Evolutionary conservation across 2,329 filamentous ascomycete species (phyloP), one percentile per base, ranked within the genome.

Genomic region (Botryotinia narcissicola): DNA sequence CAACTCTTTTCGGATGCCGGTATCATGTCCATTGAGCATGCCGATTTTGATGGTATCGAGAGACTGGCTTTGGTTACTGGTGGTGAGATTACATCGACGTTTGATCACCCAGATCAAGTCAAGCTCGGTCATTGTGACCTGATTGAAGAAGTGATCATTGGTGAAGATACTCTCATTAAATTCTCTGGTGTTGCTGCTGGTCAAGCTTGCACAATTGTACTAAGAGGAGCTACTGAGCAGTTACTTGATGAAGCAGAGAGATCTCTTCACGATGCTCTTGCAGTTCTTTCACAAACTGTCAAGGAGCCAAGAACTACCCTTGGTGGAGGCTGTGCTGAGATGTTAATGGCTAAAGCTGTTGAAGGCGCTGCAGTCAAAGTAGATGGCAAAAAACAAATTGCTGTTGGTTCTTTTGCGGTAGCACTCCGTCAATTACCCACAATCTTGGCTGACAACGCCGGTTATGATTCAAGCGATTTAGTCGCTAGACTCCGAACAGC

Each of bases 331-430:
- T 98, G 94, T 81, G 95, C 95, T 7, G 96, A 99, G 88, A 98
- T 98, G 95, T 86, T 97, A 78, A 99, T 99, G 96, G 93, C 95
- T 77, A 97, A 98, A 87, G 96, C 96, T 12, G 96, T 99, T 35
- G 95, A 98, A 81, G 93, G 92, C 75, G 94, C 94, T 8, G 95
- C 95, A 35, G 95, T 97, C 75, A 95, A 97, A 80, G 93, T 97
- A 12, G 94, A 96, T 78, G 96, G 96, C 82, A 99, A 99, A 90
- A 95, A 96, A 84, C 95, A 97, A 79, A 87, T 98, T 80, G 96
- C 96, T 3, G 95, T 98, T 32, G 91, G 95, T 76, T 90, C 93
- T 7, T 99, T 98, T 81, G 93, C 95, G 37, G 88, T 91, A 73
- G 96, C 96, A 44, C 88, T 99, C 74, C 91, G 95, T 80, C 96